phyloP scores from a whole-genome alignment of 2,329 filamentous ascomycete species.

The Xylariaceae sp. region DNA sequence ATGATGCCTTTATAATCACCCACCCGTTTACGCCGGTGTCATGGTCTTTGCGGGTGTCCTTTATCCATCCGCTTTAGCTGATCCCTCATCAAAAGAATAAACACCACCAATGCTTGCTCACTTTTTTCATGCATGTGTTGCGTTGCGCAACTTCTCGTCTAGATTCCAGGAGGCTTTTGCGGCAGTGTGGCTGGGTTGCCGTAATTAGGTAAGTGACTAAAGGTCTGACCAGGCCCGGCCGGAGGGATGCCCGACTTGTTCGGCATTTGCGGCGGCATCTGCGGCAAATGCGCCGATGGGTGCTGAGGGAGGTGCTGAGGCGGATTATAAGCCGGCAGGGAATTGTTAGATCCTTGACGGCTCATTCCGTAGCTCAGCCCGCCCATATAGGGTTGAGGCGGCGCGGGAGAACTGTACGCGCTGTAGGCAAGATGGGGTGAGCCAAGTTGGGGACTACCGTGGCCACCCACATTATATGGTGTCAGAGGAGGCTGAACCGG shows the following conservation, averaged over 20 bases:
- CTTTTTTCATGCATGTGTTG: conserved; percentile 31
- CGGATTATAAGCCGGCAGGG: conserved; percentile 53
- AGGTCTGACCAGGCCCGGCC: conserved; percentile 44
- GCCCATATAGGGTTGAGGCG: conserved; percentile 49
- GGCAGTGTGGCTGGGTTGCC: conserved; percentile 63
- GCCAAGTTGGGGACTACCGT: conserved; percentile 57
- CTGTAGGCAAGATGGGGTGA: conserved; percentile 54
- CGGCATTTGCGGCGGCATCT: conserved; percentile 45
- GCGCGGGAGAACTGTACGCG: conserved; percentile 50
- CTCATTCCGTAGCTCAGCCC: conserved; percentile 56
- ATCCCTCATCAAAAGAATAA: conserved; percentile 30
- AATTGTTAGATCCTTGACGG: conserved; percentile 59
- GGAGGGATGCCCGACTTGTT: conserved; percentile 49
- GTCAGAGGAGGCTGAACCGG: conserved; percentile 52
- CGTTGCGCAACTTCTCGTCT: conserved; percentile 35
- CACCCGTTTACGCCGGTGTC: conserved; percentile 33
- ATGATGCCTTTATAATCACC: conserved; percentile 31
- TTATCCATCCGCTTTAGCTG: conserved; percentile 29
- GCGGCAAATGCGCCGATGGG: conserved; percentile 47
- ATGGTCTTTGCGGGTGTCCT: conserved; percentile 29
- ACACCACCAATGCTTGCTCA: conserved; percentile 36
- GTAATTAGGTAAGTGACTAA: conserved; percentile 58
- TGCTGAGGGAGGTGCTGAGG: conserved; percentile 43
- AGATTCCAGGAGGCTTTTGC: conserved; percentile 59
- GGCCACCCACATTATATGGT: conserved; percentile 51